Percentiles rank a stretch among this genome's conserved stretches.
Conservation (phyloP, 2,329 filamentous ascomycete species). For the Colletotrichum shisoi region DNA sequence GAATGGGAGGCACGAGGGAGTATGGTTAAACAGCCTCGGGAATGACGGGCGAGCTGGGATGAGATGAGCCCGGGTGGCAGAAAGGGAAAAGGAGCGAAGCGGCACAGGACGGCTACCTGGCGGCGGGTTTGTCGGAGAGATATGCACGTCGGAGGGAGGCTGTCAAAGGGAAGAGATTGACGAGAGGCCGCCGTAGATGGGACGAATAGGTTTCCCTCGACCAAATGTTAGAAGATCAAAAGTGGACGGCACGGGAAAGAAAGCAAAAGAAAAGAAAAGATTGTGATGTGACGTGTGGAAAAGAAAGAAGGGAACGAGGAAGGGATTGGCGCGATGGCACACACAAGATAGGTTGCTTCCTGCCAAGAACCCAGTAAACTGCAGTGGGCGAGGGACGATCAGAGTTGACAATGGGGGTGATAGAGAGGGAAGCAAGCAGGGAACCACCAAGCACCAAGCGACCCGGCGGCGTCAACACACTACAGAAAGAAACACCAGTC, state of each 20-base stretch:
- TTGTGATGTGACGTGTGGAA: constrained; percentile 12
- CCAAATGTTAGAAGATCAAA: constrained; percentile 15
- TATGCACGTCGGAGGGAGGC: constrained; percentile 17
- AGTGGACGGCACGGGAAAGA: constrained; percentile 2
- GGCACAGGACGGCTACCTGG: constrained; percentile 29
- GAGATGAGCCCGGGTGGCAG: background rate
- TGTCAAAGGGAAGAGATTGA: background rate
- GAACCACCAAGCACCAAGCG: constrained; percentile 13
- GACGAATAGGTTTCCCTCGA: constrained; percentile 9
- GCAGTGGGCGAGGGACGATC: constrained; percentile 23
- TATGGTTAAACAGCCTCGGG: constrained; percentile 28
- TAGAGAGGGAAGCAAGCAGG: background rate
- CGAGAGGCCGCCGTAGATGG: constrained; percentile 27
- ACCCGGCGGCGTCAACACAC: constrained; percentile 11
- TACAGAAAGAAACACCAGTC: constrained; percentile 8
- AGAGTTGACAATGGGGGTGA: background rate
- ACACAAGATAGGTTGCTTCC: constrained; percentile 6
- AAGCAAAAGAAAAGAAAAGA: background rate
- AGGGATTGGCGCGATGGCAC: constrained; percentile 32
- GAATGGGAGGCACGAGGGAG: constrained; percentile 27
- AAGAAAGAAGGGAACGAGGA: constrained; percentile 15
- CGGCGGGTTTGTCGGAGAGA: constrained; percentile 19
- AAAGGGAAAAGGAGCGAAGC: constrained; percentile 24
- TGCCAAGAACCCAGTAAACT: constrained; percentile 18
- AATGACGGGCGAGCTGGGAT: constrained; percentile 22